phyloP scores from a whole-genome alignment of 2,329 filamentous ascomycete genomes.

The Dactylellina drechsleri region DNA sequence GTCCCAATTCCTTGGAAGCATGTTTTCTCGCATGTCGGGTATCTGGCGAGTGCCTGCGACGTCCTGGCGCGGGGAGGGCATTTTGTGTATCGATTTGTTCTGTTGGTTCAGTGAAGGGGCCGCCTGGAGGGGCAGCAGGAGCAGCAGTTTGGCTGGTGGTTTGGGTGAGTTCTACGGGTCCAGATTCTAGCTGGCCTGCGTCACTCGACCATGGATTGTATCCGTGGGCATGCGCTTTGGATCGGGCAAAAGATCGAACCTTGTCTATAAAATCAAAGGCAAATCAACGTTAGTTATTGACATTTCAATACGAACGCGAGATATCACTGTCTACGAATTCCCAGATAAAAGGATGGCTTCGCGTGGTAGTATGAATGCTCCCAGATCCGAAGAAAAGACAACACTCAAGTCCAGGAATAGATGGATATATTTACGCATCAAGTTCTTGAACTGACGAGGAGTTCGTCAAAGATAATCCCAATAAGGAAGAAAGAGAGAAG shows the following conservation, averaged over 20 bases:
- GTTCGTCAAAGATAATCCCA: slow-evolving; percentile 51
- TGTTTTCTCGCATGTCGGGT: slow-evolving; percentile 26
- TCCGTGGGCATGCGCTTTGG: slow-evolving; percentile 56
- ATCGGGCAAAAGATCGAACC: slow-evolving; percentile 56
- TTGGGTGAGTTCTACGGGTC: slow-evolving; percentile 46
- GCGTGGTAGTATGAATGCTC: slow-evolving; percentile 7
- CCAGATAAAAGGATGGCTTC: slow-evolving; percentile 4
- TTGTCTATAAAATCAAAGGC: slow-evolving; percentile 32
- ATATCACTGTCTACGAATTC: not conserved
- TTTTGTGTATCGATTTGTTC: slow-evolving; percentile 27
- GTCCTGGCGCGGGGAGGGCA: slow-evolving; percentile 36
- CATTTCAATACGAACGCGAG: not conserved
- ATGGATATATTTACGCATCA: slow-evolving; percentile 50
- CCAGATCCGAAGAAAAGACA: slow-evolving; percentile 33
- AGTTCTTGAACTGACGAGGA: slow-evolving; percentile 54
- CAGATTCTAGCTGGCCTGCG: slow-evolving; percentile 47
- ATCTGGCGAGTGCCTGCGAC: slow-evolving; percentile 41
- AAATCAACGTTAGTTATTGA: not conserved
- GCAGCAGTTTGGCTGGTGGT: slow-evolving; percentile 22
- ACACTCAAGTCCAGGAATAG: not conserved
- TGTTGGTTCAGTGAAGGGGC: slow-evolving; percentile 15
- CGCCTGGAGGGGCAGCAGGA: slow-evolving; percentile 24
- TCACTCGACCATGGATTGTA: slow-evolving; percentile 55
- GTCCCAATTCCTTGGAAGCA: slow-evolving; percentile 1
- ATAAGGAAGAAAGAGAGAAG: slow-evolving; percentile 28